A percentile compares a stretch with the other conserved stretches of the same genome.
Evolutionary conservation across 2,329 filamentous ascomycete genomes (phyloP).

Genomic region (Aspergillus sp.): DNA sequence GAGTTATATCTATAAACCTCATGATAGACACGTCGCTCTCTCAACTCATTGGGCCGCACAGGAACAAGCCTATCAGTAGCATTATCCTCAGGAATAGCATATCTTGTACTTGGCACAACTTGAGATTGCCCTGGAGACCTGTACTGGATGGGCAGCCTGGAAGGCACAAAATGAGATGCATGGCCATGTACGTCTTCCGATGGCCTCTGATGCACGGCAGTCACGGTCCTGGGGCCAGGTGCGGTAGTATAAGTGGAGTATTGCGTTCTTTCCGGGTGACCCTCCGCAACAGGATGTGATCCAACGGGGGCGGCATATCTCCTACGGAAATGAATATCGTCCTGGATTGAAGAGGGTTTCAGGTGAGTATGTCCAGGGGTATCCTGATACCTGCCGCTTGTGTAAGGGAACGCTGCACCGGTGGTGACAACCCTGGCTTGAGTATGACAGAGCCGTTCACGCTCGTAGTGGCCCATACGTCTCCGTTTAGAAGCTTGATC

Average conservation of each 20-base stretch:
- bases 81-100: slow-evolving; percentile 22
- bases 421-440: slow-evolving; percentile 16
- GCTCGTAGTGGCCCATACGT: slow-evolving; percentile 32
- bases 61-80: slow-evolving; percentile 22
- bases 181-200: slow-evolving; percentile 20
- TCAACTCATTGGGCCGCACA: slow-evolving; percentile 16
- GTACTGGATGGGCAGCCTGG: slow-evolving; percentile 11
- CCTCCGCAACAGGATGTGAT: slow-evolving; percentile 20
- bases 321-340: slow-evolving; percentile 25
- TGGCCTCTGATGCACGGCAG: slow-evolving; percentile 21
- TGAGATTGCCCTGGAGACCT: slow-evolving; percentile 15
- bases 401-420: slow-evolving; percentile 14
- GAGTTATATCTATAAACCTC: slow-evolving; percentile 22
- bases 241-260: slow-evolving; percentile 19
- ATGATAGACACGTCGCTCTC: slow-evolving; percentile 22
- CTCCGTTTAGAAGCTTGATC: slow-evolving; percentile 37
- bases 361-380: slow-evolving; percentile 19
- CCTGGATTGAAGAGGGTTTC: slow-evolving; percentile 20
- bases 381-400: slow-evolving; percentile 22
- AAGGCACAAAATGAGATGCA: slow-evolving; percentile 17
- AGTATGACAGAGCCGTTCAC: slow-evolving; percentile 16
- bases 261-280: slow-evolving; percentile 19
- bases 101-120: slow-evolving; percentile 19
- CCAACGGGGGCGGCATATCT: slow-evolving; percentile 26
- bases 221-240: slow-evolving; percentile 20